These are phyloP conservation scores for Hypoxylon sp. DNA, from an alignment of 2,329 filamentous ascomycete species.

Conservation along the genomic window DNA sequence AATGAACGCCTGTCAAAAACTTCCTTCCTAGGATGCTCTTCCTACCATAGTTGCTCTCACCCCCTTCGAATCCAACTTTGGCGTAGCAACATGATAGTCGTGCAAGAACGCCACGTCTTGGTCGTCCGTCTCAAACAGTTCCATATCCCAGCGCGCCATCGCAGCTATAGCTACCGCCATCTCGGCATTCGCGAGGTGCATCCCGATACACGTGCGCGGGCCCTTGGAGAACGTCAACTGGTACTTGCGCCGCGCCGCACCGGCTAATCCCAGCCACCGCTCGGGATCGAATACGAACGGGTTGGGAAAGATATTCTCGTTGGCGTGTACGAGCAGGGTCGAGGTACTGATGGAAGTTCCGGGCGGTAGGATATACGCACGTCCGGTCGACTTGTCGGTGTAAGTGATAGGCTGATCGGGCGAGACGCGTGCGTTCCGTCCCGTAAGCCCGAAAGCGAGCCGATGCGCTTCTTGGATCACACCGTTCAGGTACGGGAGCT, in stretches of 20 bases:
- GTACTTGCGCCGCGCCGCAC: background rate
- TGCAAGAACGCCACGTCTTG: constrained; percentile 43
- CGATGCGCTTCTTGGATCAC: constrained; percentile 49
- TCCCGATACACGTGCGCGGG: background rate
- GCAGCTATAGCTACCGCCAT: background rate
- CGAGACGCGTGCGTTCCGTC: constrained; percentile 51
- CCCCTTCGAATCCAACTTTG: constrained; percentile 36
- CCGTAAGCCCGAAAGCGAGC: constrained; percentile 54
- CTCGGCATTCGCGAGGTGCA: constrained; percentile 17
- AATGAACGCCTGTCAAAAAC: no score
- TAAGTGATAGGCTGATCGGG: constrained; percentile 40
- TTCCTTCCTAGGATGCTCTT: no score
- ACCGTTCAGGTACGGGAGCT: constrained; percentile 30
- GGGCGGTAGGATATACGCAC: constrained; percentile 43
- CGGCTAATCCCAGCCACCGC: background rate
- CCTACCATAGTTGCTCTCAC: constrained; percentile 22
- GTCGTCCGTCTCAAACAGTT: constrained; percentile 45
- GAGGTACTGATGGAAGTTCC: constrained; percentile 54
- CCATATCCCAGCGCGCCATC: constrained; percentile 44
- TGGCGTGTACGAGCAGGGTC: constrained; percentile 48
- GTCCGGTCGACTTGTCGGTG: constrained; percentile 25
- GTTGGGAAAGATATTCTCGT: constrained; percentile 7
- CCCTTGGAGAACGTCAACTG: background rate
- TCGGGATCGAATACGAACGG: constrained; percentile 3
- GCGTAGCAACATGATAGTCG: constrained; percentile 40